Evolutionary conservation across 1,284 basidiomycete genomes (phyloP).

Genomic region (Pascua guehoae): DNA sequence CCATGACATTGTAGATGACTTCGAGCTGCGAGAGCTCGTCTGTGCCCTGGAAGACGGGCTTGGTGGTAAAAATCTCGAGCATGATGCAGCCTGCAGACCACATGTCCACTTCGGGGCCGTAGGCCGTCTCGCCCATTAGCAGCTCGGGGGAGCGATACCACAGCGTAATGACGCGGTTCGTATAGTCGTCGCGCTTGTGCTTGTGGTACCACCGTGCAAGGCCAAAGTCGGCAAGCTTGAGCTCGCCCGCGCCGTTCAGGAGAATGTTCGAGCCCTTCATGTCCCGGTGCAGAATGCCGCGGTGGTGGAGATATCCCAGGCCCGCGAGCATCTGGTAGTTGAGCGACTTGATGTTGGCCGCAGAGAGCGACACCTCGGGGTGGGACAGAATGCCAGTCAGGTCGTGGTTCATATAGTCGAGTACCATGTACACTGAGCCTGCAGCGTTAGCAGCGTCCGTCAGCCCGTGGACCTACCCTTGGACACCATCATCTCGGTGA

Average conservation of each 20-base stretch:
- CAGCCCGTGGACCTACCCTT: constrained; percentile 61
- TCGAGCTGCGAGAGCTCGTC: constrained; percentile 97
- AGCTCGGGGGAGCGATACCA: constrained; percentile 99
- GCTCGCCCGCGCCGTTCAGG: constrained; percentile 84
- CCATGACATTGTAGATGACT: constrained; percentile 83
- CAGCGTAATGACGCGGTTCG: constrained; percentile 96
- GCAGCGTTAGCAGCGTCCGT: not conserved
- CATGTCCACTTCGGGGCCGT: constrained; percentile 98
- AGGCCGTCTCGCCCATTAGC: constrained; percentile 90
- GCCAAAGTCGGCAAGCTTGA: constrained; percentile 97
- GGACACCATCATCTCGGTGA: constrained; percentile 98
- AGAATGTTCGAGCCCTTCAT: constrained; percentile 98
- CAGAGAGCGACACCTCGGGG: constrained; percentile 75
- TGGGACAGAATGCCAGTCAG: constrained; percentile 92
- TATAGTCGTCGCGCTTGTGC: constrained; percentile 79
- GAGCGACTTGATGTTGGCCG: constrained; percentile 89
- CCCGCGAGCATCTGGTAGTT: constrained; percentile 92
- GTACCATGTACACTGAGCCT: constrained; percentile 98
- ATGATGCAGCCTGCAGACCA: constrained; percentile 99
- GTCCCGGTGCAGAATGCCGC: constrained; percentile 94
- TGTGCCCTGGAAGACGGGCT: constrained; percentile 90
- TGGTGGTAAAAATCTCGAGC: constrained; percentile 92
- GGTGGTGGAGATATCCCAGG: constrained; percentile 88
- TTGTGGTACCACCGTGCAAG: constrained; percentile 96
- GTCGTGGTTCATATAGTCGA: constrained; percentile 99